These are phyloP conservation scores for Dianthus caryophyllus DNA, from an alignment of 148 eudicot genomes.

Conservation along the genomic window DNA sequence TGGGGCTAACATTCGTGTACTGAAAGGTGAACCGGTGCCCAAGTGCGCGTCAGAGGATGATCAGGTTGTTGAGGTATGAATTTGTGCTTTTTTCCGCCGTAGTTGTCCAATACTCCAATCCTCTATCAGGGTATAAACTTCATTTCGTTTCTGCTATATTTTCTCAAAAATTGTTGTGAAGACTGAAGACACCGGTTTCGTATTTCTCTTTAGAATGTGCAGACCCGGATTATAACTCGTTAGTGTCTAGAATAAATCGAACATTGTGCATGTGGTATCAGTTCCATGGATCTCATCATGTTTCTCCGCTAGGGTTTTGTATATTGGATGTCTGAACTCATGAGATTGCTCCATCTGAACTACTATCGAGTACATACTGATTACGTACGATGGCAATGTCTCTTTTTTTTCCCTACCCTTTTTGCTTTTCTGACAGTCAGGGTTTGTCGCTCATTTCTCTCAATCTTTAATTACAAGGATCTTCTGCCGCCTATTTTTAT, in stretches of 20 bases:
- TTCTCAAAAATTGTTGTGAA: not conserved
- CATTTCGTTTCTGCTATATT: not conserved
- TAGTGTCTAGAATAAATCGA: not conserved
- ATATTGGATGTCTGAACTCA: not conserved
- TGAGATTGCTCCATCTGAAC: not conserved
- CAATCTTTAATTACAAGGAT: not conserved
- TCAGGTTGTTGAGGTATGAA: slow-evolving; percentile 63
- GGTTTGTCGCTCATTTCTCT: not conserved
- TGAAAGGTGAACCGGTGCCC: slow-evolving; percentile 49
- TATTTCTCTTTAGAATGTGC: not conserved
- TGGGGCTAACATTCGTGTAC: slow-evolving; percentile 49
- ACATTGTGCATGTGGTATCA: not conserved
- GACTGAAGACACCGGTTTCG: not conserved
- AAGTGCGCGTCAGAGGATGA: slow-evolving; percentile 51
- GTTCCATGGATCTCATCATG: not conserved
- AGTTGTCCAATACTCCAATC: not conserved
- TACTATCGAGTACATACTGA: too few species aligned
- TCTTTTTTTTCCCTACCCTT: not conserved
- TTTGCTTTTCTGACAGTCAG: not conserved
- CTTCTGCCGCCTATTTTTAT: not conserved
- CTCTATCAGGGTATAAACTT: not conserved
- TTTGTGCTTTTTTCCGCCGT: not conserved
- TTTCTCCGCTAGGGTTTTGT: not conserved
- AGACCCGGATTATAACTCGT: not conserved
- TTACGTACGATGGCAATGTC: not conserved